Evolutionary conservation across 2,329 filamentous ascomycete species (phyloP).

Genomic region (Teratosphaeria gauchensis): DNA sequence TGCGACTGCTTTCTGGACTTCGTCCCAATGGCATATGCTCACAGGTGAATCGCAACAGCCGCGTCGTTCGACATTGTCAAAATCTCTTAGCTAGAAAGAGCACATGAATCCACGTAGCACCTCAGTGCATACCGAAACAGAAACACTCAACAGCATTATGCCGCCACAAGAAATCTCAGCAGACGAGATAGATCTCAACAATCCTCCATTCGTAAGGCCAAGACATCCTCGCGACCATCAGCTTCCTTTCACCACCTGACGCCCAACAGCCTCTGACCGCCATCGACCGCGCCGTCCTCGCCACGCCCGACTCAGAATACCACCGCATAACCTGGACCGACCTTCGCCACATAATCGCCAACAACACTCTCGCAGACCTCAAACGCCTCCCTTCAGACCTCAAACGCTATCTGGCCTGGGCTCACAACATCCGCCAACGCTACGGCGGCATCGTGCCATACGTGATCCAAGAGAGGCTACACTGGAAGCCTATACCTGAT

Average conservation of each 20-base stretch:
- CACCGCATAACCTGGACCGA: constrained; percentile 43
- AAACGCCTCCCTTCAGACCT: constrained; percentile 52
- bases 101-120: too few relatives aligned
- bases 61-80: too few relatives aligned
- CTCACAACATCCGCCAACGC: constrained; percentile 41
- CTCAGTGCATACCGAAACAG: neutral
- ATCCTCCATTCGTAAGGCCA: constrained; percentile 12
- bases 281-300: constrained; percentile 39
- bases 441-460: constrained; percentile 50
- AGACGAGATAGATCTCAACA: constrained; percentile 22
- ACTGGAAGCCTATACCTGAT: constrained; percentile 35
- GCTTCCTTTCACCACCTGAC: neutral
- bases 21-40: too few relatives aligned
- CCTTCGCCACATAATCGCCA: constrained; percentile 42
- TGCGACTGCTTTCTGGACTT: too few relatives aligned
- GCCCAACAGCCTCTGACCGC: constrained; percentile 38
- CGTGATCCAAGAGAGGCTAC: constrained; percentile 45
- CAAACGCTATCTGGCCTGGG: constrained; percentile 52
- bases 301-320: constrained; percentile 45
- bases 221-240: neutral
- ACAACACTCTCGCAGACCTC: constrained; percentile 46
- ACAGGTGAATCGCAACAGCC: too few relatives aligned
- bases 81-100: too few relatives aligned
- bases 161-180: neutral
- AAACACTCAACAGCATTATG: neutral